Evolutionary conservation across 805 yeast genomes (phyloP).

Genomic region (Barnettozyma botsteinii): DNA sequence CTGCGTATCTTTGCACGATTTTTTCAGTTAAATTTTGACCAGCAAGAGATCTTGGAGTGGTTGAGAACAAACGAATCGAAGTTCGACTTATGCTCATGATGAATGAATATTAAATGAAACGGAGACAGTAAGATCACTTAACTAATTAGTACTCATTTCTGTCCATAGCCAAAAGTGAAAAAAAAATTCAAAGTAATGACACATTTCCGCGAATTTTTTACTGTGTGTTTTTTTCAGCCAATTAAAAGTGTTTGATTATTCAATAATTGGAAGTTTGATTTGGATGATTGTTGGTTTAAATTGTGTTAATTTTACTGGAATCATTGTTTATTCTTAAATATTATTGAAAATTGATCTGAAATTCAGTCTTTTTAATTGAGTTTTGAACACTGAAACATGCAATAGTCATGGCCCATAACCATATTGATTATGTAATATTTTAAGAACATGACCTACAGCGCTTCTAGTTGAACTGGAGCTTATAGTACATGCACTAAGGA

Average conservation of each 20-base stretch:
- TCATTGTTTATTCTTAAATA: too few relatives aligned
- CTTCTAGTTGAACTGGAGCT: too few relatives aligned
- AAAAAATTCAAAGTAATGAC: not conserved
- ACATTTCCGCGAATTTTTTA: slow-evolving; percentile 1
- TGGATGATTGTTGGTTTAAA: too few relatives aligned
- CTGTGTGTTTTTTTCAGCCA: not conserved
- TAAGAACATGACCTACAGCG: too few relatives aligned
- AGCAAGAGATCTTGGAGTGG: slow-evolving; percentile 10
- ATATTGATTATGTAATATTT: too few relatives aligned
- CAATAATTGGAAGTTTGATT: not conserved
- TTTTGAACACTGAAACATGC: too few relatives aligned
- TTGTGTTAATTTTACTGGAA: too few relatives aligned
- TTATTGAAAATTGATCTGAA: too few relatives aligned
- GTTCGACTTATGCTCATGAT: slow-evolving; percentile 3
- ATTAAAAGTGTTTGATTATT: not conserved
- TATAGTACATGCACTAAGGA: too few relatives aligned
- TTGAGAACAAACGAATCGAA: slow-evolving; percentile 20
- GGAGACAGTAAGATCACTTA: not conserved
- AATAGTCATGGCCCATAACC: too few relatives aligned
- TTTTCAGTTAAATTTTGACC: slow-evolving; percentile 90
- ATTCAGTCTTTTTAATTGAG: too few relatives aligned
- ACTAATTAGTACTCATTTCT: too few relatives aligned
- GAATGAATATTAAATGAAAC: not conserved
- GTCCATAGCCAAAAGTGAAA: not conserved
- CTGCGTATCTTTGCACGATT: slow-evolving; percentile 90